Evolutionary conservation across 306 rosid genomes (phyloP), one percentile per base, ranked within the genome.

Genomic region (Comarum palustre): DNA sequence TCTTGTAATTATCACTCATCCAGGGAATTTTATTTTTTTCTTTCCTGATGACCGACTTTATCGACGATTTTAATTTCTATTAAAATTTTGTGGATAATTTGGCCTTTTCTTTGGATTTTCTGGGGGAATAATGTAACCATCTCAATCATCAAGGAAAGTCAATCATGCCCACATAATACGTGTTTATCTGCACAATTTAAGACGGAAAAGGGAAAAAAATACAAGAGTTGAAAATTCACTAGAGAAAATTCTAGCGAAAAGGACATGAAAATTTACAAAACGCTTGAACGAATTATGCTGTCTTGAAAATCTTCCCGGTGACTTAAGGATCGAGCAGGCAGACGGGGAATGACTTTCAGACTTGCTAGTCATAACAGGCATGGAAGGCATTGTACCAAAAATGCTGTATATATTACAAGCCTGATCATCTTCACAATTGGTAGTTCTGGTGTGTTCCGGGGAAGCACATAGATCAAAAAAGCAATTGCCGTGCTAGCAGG

Each of bases 371-470:
- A 32, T 47, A 25, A 15, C 48, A 29, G 29, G 57, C 27, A 27
- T 46, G 31, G 3, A 45, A 46, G 29, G 74, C 62, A 69, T 7
- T 31, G 27, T 20, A 74, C 61, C 58, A 48, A 66, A 58, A 71
- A 77, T 41, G 66, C 19, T 52, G 62, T 66, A 57, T 54, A 75
- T 68, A 66, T 61, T 77, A 24, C 20, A 38, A 72, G 46, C 82
- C 27, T 63, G 46, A 25, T 75, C 41, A 39, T 75, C 62, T 83
- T 34, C 66, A 73, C 7, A 29, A 11, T 24, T 62, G 25, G 58
- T 32, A 60, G 20, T 25, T 34, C 46, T 36, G 4, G 39, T 15
- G 38, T 31, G 57, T 50, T 31, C n/a, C 20, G 20, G 6, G 24
- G 31, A 66, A 22, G 78, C 64, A 57, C 36, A 46, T 32, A 13